phyloP scores from a whole-genome alignment of 2,329 filamentous ascomycete species.

The Cytospora piceae region DNA sequence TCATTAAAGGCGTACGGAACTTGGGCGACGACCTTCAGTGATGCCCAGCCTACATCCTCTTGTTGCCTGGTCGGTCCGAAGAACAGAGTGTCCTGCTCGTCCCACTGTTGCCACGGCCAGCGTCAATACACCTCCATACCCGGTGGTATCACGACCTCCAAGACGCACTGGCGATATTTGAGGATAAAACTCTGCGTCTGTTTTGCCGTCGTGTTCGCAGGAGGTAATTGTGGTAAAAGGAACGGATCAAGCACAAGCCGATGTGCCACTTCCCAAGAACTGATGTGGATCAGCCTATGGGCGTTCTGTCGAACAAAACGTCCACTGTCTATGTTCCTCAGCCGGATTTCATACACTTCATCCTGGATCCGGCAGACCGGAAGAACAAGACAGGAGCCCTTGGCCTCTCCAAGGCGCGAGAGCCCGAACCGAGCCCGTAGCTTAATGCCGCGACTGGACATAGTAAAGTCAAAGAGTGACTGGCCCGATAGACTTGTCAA shows the following conservation, averaged over 20 bases:
- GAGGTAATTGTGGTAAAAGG: background rate
- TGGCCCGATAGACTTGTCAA: background rate
- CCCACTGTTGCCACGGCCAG: slow-evolving; percentile 25
- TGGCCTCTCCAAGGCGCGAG: background rate
- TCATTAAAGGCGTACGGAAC: background rate
- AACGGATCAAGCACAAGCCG: slow-evolving; percentile 16
- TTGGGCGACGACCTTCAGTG: slow-evolving; percentile 13
- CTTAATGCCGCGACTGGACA: slow-evolving; percentile 24
- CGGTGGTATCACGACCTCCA: slow-evolving; percentile 3
- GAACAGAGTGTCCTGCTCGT: slow-evolving; percentile 15
- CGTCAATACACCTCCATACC: slow-evolving; percentile 15
- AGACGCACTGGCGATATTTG: background rate
- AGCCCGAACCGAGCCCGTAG: slow-evolving; percentile 18
- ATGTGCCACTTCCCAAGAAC: background rate
- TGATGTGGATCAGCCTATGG: background rate
- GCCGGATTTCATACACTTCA: background rate
- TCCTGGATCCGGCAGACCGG: slow-evolving; percentile 10
- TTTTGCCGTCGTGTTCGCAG: background rate
- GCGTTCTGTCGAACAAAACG: slow-evolving; percentile 22
- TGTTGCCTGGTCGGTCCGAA: background rate
- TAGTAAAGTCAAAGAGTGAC: slow-evolving; percentile 17
- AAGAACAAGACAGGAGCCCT: slow-evolving; percentile 4
- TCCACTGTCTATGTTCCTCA: slow-evolving; percentile 7
- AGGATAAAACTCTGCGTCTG: background rate
- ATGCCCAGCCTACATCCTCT: slow-evolving; percentile 17